Evolutionary conservation across 1,284 basidiomycete species (phyloP), one percentile per base, ranked within the genome.

Genomic region (Sphaerobolus stellatus): DNA sequence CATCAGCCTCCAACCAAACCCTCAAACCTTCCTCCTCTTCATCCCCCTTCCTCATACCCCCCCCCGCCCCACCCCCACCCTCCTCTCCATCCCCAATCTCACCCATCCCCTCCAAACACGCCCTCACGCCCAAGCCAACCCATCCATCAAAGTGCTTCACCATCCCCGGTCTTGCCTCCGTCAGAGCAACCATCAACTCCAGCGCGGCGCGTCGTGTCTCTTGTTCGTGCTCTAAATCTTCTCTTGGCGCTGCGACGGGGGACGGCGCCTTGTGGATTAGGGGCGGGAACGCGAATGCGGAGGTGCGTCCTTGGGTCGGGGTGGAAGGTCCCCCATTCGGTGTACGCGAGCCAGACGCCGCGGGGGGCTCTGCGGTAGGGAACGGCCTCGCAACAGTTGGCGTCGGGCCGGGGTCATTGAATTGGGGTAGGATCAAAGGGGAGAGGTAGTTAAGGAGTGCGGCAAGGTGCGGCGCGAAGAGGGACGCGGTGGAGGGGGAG

Each of bases 101-200:
- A 20, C 85, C 82, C 88, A 91, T 92, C 1, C 85, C 86, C 61
- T 91, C 89, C 36, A 90, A 68, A 67, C 88, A 90, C 3, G 85
- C 86, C 3, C 84, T 71, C 1, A 90, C 84, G 33, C 89, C 69
- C 14, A 82, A 76, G 8, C 75, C 75, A 4, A 83, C 80, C 88
- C 89, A 91, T 0, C 82, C 86, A 24, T 79, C 76, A 0, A 75
- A 72, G n/a, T 72, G 76, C 59, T 77, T 76, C n/a, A 87, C 86
- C 82, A 89, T 86, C 18, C 67, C 71, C 0, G 88, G 82, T 24
- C 77, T 74, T 1, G 85, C 81, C 68, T 91, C 88, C 40, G 79
- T 83, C 18, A 91, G 65, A n/a, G 78, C 82, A 49, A 90, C 75
- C 86, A 91, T 88, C 49, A 91, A 82, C 66, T 92, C 88, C 13